Conservation (phyloP, 2,329 filamentous ascomycete genomes). For the Paraphoma sp. region DNA sequence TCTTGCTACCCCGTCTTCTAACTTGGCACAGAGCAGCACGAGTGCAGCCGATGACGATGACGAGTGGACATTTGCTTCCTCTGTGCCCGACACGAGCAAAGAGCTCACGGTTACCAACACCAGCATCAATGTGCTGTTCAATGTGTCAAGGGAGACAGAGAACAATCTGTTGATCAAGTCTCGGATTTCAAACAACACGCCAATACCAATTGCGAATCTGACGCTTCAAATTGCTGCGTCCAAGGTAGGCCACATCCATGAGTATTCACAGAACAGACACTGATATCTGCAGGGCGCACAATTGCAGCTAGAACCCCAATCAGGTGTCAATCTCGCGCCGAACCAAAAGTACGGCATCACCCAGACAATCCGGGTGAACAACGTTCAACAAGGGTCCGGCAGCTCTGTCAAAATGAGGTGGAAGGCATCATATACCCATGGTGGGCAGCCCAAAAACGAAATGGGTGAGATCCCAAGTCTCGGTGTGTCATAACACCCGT, state of each 20-base stretch:
- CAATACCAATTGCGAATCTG: slow-evolving; percentile 75
- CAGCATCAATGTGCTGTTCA: slow-evolving; percentile 74
- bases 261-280: background rate
- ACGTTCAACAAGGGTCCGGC: slow-evolving; percentile 75
- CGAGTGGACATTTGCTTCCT: slow-evolving; percentile 92
- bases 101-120: slow-evolving; percentile 73
- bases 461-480: slow-evolving; percentile 85
- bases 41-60: slow-evolving; percentile 81
- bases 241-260: slow-evolving; percentile 65
- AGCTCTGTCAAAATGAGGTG: slow-evolving; percentile 87
- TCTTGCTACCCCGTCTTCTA: slow-evolving; percentile 31
- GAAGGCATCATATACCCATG: slow-evolving; percentile 81
- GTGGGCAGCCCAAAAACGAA: slow-evolving; percentile 71
- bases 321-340: slow-evolving; percentile 75
- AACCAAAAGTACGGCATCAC: slow-evolving; percentile 77
- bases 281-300: slow-evolving; percentile 70
- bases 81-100: slow-evolving; percentile 75
- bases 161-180: slow-evolving; percentile 73
- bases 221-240: slow-evolving; percentile 94
- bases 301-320: slow-evolving; percentile 84
- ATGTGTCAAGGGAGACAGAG: slow-evolving; percentile 66
- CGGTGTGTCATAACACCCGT: slow-evolving; percentile 66
- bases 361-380: slow-evolving; percentile 80
- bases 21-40: slow-evolving; percentile 31
- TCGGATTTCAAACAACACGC: slow-evolving; percentile 82